Base-by-base conservation (phyloP, 2,329 filamentous ascomycete species). In the Ceratocystis smalleyi region DNA sequence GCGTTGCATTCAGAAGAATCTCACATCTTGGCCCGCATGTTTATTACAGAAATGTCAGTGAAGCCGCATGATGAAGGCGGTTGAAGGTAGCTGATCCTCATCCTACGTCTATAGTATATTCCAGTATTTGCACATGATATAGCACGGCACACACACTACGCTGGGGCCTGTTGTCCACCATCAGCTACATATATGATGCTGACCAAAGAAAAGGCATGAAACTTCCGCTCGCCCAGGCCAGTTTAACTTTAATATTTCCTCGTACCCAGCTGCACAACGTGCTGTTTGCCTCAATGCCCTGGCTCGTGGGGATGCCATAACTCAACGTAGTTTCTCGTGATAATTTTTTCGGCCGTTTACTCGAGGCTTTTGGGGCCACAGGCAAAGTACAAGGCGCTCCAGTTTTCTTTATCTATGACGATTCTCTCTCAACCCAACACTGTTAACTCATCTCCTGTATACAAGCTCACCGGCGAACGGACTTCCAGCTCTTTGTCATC, bases 361-460 rank as follows among this genome's bases (percentile, higher is more conserved):
- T 32, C 59, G 15, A 32, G 22, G 12, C 35, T n/a, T 30, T 45
- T 22, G 27, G 19, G 49, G 22, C 17, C 19, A 22, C 12, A 47
- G 17, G 32, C 32, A 24, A 19, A 59, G 35, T 24, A 43, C 35
- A 47, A 47, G 7, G 19, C 35, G 19, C 63, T 61, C 63, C 63
- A 60, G 40, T 64, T 61, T 64, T 64, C 51, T 55, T 64, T 45
- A 35, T 64, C n/a, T 60, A 10, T 24, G 24, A 51, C n/a, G 54
- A 57, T 57, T 17, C 27, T n/a, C 10, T 57, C 54, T 19, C 32
- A n/a, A 57, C 54, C 24, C 12, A 24, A 32, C 35, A 4, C 35
- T 40, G 32, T 35, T 12, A 35, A 35, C 32, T 35, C 10, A 10
- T 35, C 32, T 17, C 15, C 27, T 35, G 15, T 35, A 32, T 57